phyloP scores from a whole-genome alignment of 2,329 filamentous ascomycete genomes.

The Fusarium piperis region DNA sequence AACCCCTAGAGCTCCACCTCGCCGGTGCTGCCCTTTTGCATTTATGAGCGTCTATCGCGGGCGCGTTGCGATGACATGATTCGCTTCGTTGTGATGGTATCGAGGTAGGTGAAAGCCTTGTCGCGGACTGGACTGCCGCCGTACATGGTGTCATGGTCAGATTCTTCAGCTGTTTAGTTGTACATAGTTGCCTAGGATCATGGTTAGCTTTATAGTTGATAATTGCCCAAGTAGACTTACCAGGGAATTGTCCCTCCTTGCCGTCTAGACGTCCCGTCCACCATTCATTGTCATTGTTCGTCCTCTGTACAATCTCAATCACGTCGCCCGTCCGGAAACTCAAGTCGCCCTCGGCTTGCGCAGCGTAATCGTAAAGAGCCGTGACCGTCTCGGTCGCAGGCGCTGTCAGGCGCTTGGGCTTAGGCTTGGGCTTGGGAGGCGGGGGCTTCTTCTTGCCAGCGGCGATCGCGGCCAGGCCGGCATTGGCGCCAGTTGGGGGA shows the following conservation, averaged over 20 bases:
- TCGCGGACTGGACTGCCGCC: not conserved
- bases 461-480: constrained; percentile 57
- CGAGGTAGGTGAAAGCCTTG: constrained; percentile 14
- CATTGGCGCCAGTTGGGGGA: constrained; percentile 50
- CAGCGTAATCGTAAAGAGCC: constrained; percentile 95
- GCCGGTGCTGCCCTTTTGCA: constrained; percentile 4
- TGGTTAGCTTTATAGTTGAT: constrained; percentile 36
- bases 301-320: constrained; percentile 87
- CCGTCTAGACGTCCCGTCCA: constrained; percentile 87
- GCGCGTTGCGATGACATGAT: constrained; percentile 13
- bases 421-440: constrained; percentile 74
- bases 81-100: constrained; percentile 21
- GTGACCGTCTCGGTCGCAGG: constrained; percentile 81
- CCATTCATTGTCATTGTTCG: constrained; percentile 96
- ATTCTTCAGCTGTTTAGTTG: constrained; percentile 46
- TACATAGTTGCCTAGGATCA: constrained; percentile 60
- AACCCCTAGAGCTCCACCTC: not conserved
- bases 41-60: constrained; percentile 25
- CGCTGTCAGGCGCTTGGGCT: constrained; percentile 76
- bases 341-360: constrained; percentile 92
- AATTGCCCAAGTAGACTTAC: constrained; percentile 58
- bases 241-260: constrained; percentile 91
- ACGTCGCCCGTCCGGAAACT: constrained; percentile 89
- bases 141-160: not conserved
- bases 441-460: constrained; percentile 74